Evolutionary conservation across 768 basidiomycete species (phyloP).

Genomic region (Mrakia blollopis): DNA sequence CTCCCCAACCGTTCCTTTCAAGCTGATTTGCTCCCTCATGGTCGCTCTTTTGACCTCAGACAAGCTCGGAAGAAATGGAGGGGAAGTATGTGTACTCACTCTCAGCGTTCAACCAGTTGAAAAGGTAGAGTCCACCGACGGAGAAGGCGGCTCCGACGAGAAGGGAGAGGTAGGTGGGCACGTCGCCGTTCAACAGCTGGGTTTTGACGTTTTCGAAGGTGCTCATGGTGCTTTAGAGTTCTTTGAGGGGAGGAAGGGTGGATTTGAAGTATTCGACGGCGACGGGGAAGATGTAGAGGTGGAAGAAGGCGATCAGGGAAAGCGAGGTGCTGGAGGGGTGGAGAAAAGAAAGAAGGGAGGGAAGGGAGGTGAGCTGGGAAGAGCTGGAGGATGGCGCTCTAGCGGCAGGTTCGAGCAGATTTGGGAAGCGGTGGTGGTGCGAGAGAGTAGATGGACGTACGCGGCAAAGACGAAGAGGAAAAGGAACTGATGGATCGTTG

Average conservation of each 20-base stretch:
- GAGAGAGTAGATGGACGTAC: neutral
- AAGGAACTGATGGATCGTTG: neutral
- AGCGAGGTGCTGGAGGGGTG: neutral
- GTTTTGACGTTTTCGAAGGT: neutral
- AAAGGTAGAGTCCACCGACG: neutral
- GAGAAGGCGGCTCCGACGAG: constrained; percentile 9
- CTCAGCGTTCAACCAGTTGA: constrained; percentile 18
- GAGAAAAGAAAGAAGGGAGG: neutral
- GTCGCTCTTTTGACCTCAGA: no score
- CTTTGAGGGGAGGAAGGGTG: neutral
- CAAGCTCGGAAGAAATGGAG: neutral
- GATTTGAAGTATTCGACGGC: constrained; percentile 1
- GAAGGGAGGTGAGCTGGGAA: neutral
- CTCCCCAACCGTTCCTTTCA: neutral
- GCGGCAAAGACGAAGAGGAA: constrained; percentile 5
- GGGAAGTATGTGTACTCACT: neutral
- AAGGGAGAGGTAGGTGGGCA: neutral
- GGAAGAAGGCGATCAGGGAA: neutral
- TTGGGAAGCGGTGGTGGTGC: neutral
- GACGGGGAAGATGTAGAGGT: constrained; percentile 7
- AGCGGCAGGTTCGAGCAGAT: neutral
- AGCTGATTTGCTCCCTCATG: neutral
- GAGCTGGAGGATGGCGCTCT: neutral
- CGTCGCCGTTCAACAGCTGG: neutral
- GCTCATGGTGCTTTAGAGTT: neutral